Evolutionary conservation across 2,329 filamentous ascomycete genomes (phyloP).

Genomic region (Aureobasidium zeae): DNA sequence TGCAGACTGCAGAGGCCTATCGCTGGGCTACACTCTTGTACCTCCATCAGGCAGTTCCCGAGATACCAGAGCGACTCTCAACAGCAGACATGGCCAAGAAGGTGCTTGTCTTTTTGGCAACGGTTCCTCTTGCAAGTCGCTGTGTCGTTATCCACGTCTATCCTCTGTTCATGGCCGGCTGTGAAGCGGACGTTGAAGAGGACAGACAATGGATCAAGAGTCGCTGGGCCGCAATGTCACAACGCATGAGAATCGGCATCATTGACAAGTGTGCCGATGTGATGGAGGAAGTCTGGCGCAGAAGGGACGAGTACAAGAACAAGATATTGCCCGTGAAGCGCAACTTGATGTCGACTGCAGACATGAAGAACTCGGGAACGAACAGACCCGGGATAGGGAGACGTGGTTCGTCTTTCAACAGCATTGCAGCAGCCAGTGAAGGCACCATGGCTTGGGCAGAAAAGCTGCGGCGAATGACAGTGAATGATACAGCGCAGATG

Average conservation of each 20-base stretch:
- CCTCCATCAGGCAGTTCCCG: slow-evolving; percentile 58
- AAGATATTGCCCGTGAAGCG: slow-evolving; percentile 24
- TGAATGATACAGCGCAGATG: not conserved
- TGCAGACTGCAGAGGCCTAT: slow-evolving; percentile 59
- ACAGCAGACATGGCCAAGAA: slow-evolving; percentile 52
- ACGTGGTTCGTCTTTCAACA: slow-evolving; percentile 11
- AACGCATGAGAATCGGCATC: slow-evolving; percentile 57
- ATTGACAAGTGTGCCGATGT: slow-evolving; percentile 58
- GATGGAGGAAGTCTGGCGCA: slow-evolving; percentile 56
- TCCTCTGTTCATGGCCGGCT: slow-evolving; percentile 58
- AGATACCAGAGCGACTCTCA: slow-evolving; percentile 49
- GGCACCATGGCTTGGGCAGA: slow-evolving; percentile 15
- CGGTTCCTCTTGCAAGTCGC: slow-evolving; percentile 52
- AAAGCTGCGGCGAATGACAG: slow-evolving; percentile 6
- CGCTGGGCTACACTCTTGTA: slow-evolving; percentile 58
- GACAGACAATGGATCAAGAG: slow-evolving; percentile 55
- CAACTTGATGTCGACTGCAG: slow-evolving; percentile 29
- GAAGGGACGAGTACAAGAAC: slow-evolving; percentile 47
- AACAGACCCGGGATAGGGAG: slow-evolving; percentile 1
- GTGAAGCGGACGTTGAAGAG: slow-evolving; percentile 50
- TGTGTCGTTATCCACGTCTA: slow-evolving; percentile 62
- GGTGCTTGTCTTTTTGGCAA: slow-evolving; percentile 52
- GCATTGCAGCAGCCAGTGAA: slow-evolving; percentile 8
- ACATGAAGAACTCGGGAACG: slow-evolving; percentile 1
- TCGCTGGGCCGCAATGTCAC: slow-evolving; percentile 53